Percentiles rank a stretch among this genome's conserved stretches.
Conservation (phyloP, 1,284 basidiomycete genomes). For the Leccinum huronense region DNA sequence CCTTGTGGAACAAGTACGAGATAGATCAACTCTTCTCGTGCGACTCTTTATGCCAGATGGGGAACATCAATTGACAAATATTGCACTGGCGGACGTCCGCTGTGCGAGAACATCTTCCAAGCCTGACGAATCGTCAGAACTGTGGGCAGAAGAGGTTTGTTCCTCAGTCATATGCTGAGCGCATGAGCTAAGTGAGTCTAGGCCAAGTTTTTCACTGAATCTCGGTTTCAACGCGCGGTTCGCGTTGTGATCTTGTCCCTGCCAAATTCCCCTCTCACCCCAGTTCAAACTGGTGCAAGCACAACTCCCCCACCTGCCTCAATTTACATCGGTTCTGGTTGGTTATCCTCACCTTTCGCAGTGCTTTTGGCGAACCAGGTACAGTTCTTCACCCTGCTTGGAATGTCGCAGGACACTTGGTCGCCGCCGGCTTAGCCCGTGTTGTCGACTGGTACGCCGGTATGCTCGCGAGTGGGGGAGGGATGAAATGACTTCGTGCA, state of each 20-base stretch:
- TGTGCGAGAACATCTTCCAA: conserved; percentile 71
- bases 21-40: conserved; percentile 88
- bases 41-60: conserved; percentile 85
- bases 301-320: conserved; percentile 69
- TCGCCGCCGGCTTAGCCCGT: conserved; percentile 83
- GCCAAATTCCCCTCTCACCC: conserved; percentile 77
- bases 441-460: conserved; percentile 98
- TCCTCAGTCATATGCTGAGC: background rate
- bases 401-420: conserved; percentile 90
- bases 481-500: conserved; percentile 82
- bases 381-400: conserved; percentile 87
- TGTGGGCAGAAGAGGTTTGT: conserved; percentile 80
- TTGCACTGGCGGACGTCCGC: conserved; percentile 84
- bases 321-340: conserved; percentile 87
- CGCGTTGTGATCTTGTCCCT: conserved; percentile 87
- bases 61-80: conserved; percentile 85
- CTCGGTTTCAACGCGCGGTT: conserved; percentile 85
- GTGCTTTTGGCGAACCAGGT: conserved; percentile 2
- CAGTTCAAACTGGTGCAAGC: conserved; percentile 71
- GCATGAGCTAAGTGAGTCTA: conserved; percentile 36
- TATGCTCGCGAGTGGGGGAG: conserved; percentile 78
- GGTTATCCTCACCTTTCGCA: conserved; percentile 22
- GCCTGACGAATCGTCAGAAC: conserved; percentile 76
- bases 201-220: conserved; percentile 95
- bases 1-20: conserved; percentile 91